Base-by-base conservation (phyloP, 345 rosid genomes). In the Camelina hispida region DNA sequence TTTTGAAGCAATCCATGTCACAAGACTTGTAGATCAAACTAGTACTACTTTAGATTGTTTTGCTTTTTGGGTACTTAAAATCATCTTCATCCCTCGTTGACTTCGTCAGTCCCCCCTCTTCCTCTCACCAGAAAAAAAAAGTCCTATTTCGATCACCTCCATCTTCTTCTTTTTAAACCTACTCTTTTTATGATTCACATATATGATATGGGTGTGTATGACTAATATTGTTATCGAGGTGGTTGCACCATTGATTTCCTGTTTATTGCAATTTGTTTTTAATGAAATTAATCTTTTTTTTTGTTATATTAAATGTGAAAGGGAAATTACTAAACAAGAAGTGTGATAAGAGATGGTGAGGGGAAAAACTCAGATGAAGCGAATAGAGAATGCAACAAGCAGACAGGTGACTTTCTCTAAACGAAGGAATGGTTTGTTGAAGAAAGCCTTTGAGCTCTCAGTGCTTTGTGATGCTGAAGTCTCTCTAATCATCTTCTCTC, bases 321-420 rank as follows among this genome's bases (percentile, higher is more conserved):
- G 74, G 22, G 17, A 60, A 68, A 75, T 18, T 32, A 30, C 28
- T 25, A 35, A 40, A 3, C 3, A 53, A 76, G 14, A 16, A 58
- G 9, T 8, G n/a, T 32, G 7, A 78, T 28, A 11, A 89, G 37
- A 34, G 37, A 34, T 89, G 95, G 95, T 87, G 84, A 84, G 95
- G 80, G 89, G 88, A 13, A 89, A 87, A 79, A 89, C 91, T 5
- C 89, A 89, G 77, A 83, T 89, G 95, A 86, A 82, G 81, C 50
- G 91, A 47, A 89, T 89, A 80, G 95, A 89, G 80, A 89, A 89
- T 65, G 87, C 91, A 15, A 80, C 95, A 69, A 89, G 91, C 80
- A 80, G 91, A 81, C 95, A 89, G 81, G 95, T 89, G 14, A 89
- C 95, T 13, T 89, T 89, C 82, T 89, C 95, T 28, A 89, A 89